Percentiles rank a stretch among this genome's conserved stretches.
Evolutionary conservation across 2,329 filamentous ascomycete species (phyloP).

Genomic region (Sarocladium kiliense): DNA sequence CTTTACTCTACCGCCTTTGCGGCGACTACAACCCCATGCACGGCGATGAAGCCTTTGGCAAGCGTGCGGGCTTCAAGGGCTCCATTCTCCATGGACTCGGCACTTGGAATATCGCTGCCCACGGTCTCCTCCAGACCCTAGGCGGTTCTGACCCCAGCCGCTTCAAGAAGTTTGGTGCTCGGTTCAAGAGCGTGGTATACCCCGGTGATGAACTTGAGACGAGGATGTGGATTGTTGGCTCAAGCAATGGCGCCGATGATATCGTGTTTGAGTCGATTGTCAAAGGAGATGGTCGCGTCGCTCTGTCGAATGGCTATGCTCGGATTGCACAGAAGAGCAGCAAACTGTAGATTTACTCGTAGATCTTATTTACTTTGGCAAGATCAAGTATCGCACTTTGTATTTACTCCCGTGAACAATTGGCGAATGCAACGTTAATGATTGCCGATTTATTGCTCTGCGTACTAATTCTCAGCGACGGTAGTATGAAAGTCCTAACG

Average conservation of each 20-base stretch:
- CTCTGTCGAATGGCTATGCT: conserved; percentile 30
- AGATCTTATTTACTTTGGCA: too few species aligned
- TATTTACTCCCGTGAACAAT: too few species aligned
- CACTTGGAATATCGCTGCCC: conserved; percentile 42
- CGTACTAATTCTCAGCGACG: too few species aligned
- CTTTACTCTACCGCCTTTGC: conserved; percentile 38
- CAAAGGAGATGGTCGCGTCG: conserved; percentile 30
- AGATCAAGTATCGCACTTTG: too few species aligned
- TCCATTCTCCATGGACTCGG: conserved; percentile 40
- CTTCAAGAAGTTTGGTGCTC: conserved; percentile 36
- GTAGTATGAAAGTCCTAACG: too few species aligned
- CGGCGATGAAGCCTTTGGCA: conserved; percentile 35
- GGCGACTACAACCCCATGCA: conserved; percentile 46
- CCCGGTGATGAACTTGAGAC: conserved; percentile 39
- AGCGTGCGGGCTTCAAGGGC: conserved; percentile 37
- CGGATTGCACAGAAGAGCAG: conserved; percentile 21
- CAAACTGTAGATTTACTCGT: conserved; percentile 22
- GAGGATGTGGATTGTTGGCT: conserved; percentile 33
- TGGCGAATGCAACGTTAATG: too few species aligned
- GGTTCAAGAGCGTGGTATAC: conserved; percentile 41
- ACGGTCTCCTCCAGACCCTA: conserved; percentile 33
- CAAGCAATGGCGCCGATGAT: conserved; percentile 25
- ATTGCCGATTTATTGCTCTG: too few species aligned
- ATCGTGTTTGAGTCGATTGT: conserved; percentile 36
- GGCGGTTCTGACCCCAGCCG: conserved; percentile 33